Percentiles rank a stretch among this genome's conserved stretches.
Conservation (phyloP, 495 filamentous ascomycete species). For the Evansstolkia leycettana region DNA sequence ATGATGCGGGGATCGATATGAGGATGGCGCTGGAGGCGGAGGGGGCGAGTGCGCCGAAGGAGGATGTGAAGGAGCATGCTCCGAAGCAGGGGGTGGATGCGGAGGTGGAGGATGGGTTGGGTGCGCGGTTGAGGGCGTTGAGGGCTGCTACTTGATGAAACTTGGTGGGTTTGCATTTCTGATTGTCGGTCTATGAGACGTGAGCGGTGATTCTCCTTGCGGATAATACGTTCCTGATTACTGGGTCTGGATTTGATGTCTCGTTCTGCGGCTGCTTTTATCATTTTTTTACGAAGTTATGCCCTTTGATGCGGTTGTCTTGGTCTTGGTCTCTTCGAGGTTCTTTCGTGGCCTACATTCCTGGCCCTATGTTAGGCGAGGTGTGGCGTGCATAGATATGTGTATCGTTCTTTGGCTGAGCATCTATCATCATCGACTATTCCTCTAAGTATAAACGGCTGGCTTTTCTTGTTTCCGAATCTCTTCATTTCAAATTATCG, state of each 20-base stretch:
- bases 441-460: too few relatives aligned
- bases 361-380: background rate
- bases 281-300: background rate
- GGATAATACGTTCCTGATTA: too few relatives aligned
- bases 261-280: background rate
- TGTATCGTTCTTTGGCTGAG: too few relatives aligned
- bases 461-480: too few relatives aligned
- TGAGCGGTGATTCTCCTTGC: too few relatives aligned
- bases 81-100: slow-evolving; percentile 13
- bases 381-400: background rate
- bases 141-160: slow-evolving; percentile 22
- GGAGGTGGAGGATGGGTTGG: slow-evolving; percentile 32
- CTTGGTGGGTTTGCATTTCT: too few relatives aligned
- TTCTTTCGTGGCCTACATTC: background rate
- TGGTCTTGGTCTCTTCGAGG: background rate
- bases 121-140: slow-evolving; percentile 29
- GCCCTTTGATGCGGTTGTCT: background rate
- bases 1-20: slow-evolving; percentile 36
- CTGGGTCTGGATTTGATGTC: background rate
- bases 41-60: slow-evolving; percentile 23
- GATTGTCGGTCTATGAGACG: too few relatives aligned
- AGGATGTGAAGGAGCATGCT: slow-evolving; percentile 25
- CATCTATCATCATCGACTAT: too few relatives aligned
- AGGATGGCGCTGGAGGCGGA: slow-evolving; percentile 27
- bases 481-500: too few relatives aligned